Percentiles rank a stretch among this genome's conserved stretches.
Evolutionary conservation across 1,284 basidiomycete genomes (phyloP).

Genomic region (Psilocybe mexicana): DNA sequence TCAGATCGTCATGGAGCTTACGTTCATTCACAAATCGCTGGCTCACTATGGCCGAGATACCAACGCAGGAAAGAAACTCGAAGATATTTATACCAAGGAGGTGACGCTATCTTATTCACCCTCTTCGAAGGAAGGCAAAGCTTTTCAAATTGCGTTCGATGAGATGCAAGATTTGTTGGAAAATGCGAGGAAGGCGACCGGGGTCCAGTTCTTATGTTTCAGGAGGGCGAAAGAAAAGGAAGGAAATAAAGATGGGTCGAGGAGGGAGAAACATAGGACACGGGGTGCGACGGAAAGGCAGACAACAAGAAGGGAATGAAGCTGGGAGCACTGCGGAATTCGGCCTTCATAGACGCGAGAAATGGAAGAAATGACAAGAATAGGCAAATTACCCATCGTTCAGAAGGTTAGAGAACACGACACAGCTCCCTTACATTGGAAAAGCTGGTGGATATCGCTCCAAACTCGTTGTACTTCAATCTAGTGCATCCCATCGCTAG

Average conservation of each 20-base stretch:
- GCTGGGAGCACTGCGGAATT: not conserved
- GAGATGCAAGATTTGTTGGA: conserved; percentile 19
- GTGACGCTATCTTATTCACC: conserved; percentile 18
- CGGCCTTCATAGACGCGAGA: not conserved
- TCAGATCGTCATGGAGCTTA: conserved; percentile 25
- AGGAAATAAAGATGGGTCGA: not conserved
- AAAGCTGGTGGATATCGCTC: not conserved
- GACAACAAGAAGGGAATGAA: no score
- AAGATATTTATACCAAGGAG: conserved; percentile 23
- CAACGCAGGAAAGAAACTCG: conserved; percentile 15
- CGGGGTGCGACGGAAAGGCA: not conserved
- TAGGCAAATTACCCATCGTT: not conserved
- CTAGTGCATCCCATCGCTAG: not conserved
- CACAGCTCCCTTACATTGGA: not conserved
- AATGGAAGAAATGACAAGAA: not conserved
- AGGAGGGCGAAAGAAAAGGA: conserved; percentile 9
- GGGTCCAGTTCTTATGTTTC: conserved; percentile 26
- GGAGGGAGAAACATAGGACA: conserved; percentile 5
- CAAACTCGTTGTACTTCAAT: not conserved
- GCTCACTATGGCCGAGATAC: conserved; percentile 21
- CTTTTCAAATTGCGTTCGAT: conserved; percentile 20
- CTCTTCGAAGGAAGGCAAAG: conserved; percentile 11
- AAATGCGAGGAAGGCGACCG: conserved; percentile 19
- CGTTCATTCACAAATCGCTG: conserved; percentile 25
- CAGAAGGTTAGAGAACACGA: not conserved